Evolutionary conservation across 768 basidiomycete genomes (phyloP).

Genomic region (Kwoniella sp.): DNA sequence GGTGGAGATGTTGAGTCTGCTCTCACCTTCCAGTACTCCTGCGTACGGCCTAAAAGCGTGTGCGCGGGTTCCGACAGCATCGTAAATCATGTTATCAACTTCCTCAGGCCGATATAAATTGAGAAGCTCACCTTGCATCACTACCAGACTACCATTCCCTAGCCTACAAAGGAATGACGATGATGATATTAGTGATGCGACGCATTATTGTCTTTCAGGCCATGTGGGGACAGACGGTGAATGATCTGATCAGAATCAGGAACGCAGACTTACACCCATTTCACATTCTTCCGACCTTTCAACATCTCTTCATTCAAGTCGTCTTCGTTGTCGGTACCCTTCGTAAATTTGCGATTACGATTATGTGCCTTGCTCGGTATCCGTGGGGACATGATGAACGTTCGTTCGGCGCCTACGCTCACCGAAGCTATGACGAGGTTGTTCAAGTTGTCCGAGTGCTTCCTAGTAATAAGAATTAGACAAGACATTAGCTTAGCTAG

Average conservation of each 20-base stretch:
- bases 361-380: conserved; percentile 26
- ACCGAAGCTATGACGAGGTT: conserved; percentile 59
- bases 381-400: conserved; percentile 57
- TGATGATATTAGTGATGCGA: too few relatives aligned
- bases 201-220: too few relatives aligned
- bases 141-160: conserved; percentile 57
- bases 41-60: conserved; percentile 48
- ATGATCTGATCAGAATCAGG: too few relatives aligned
- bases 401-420: conserved; percentile 57
- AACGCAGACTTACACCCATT: conserved; percentile 47
- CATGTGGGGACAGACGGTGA: too few relatives aligned
- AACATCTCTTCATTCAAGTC: conserved; percentile 18
- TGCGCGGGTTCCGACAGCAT: too few relatives aligned
- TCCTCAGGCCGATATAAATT: too few relatives aligned
- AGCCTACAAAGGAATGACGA: too few relatives aligned
- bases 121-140: conserved; percentile 59
- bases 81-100: too few relatives aligned
- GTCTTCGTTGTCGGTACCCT: not conserved
- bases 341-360: not conserved
- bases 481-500: too few relatives aligned
- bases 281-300: conserved; percentile 37
- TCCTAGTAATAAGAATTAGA: conserved; percentile 18
- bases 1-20: not conserved
- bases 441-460: conserved; percentile 54
- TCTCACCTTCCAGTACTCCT: conserved; percentile 58